Base-by-base conservation (phyloP, 257 asterid species). In the Solanum raphanifolium region DNA sequence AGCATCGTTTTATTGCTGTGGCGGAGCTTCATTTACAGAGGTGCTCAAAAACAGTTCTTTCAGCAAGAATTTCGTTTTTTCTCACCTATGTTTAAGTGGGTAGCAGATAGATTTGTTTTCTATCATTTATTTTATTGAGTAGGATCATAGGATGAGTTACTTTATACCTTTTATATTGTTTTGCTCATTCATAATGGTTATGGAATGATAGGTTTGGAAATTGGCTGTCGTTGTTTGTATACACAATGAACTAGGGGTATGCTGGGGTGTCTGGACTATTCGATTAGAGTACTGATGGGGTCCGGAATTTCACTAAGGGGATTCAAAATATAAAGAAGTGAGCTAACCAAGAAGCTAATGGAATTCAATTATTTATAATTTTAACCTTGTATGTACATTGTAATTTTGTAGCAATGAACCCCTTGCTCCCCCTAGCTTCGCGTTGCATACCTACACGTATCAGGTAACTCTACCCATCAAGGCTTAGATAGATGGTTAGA, bases 221-320 rank as follows among this genome's bases (percentile, higher is more conserved):
- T 46, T 41, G 36, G 2, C 39, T 7, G 5, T 79, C 1, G 15
- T 78, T 25, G 25, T 16, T 79, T 79, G 25, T 34, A 79, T 23
- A 13, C 52, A 12, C 52, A 12, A 38, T 41, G 60, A 7, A 78
- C 7, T 8, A 15, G 11, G 76, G n/a, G 75, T 27, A 7, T 6
- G 3, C 35, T 68, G 3, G 76, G 66, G 4, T 29, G n/a, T 16
- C 3, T 71, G 2, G 6, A 69, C 39, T 31, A 69, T 69, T 46
- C n/a, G 1, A 31, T 71, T 2, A 18, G 21, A 5, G 41, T 32
- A 71, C 13, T 18, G 41, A 13, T 9, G 41, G 27, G 20, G 79
- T 32, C 16, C 0, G 0, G 13, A 34, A 9, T 34, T 73, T 34
- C 0, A 0, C 9, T 32, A 2, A 20, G 3, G 29, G 48, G n/a